Evolutionary conservation across 345 rosid species (phyloP).

Genomic region (Hevea brasiliensis): DNA sequence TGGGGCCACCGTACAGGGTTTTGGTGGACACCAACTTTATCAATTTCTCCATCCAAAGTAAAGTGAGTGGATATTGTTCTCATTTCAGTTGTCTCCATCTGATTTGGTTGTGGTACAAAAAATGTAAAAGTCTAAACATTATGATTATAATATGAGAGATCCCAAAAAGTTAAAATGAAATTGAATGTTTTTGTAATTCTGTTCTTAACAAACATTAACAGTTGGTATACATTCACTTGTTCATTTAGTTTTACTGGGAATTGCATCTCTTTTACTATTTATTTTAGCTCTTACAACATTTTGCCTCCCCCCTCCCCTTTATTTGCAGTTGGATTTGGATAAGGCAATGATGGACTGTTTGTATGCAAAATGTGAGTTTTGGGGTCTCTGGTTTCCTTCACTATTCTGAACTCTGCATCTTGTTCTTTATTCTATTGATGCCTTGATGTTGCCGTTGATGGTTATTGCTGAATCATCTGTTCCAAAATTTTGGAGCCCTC

Average conservation of each 20-base stretch:
- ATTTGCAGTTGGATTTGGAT: conserved; percentile 81
- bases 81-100: background rate
- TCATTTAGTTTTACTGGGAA: no score
- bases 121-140: background rate
- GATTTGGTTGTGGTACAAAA: background rate
- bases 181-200: background rate
- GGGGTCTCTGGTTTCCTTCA: background rate
- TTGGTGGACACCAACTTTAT: conserved; percentile 95
- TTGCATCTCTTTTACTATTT: no score
- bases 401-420: background rate
- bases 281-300: background rate
- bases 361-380: conserved; percentile 84
- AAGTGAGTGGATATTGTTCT: conserved; percentile 43
- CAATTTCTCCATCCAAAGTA: conserved; percentile 93
- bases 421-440: background rate
- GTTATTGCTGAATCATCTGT: background rate
- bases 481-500: background rate
- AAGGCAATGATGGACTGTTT: conserved; percentile 95
- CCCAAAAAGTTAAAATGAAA: background rate
- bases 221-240: no score
- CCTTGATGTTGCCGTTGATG: background rate
- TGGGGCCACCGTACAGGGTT: conserved; percentile 92
- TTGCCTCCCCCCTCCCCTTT: no score
- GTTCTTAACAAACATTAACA: no score
- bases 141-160: background rate